phyloP scores from a whole-genome alignment of 1,139 yeast species.

The Pichia sp. region DNA sequence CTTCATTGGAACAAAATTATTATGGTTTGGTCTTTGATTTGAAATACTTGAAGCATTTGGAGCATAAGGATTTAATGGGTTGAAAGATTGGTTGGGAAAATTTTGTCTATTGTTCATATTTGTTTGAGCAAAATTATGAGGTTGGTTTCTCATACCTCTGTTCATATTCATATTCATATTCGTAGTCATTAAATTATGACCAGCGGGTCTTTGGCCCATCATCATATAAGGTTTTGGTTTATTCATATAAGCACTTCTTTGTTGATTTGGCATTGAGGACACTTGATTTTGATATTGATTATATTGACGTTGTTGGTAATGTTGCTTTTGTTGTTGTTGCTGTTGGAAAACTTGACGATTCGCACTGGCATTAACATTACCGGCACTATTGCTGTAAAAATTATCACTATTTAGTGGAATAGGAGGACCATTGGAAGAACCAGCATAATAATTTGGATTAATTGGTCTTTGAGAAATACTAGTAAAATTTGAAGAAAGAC shows the following conservation, averaged over 20 bases:
- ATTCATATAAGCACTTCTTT: conserved; percentile 5
- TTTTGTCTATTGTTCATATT: background rate
- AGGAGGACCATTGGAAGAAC: conserved; percentile 15
- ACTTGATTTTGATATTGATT: conserved; percentile 11
- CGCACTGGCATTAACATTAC: background rate
- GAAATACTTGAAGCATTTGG: background rate
- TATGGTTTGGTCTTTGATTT: background rate
- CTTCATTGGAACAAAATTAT: conserved; percentile 10
- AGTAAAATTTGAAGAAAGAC: conserved; percentile 54
- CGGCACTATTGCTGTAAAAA: background rate
- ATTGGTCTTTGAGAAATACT: conserved; percentile 74
- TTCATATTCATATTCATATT: background rate
- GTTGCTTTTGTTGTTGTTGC: conserved; percentile 12
- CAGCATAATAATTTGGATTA: conserved; percentile 50
- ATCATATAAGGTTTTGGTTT: conserved; percentile 17
- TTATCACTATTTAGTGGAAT: background rate
- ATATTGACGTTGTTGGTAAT: conserved; percentile 6
- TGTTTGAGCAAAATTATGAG: background rate
- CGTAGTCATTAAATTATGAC: background rate
- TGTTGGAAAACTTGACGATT: background rate
- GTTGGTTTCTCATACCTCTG: background rate
- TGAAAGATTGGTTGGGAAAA: background rate
- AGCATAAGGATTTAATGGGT: conserved; percentile 4
- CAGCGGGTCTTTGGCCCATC: conserved; percentile 6
- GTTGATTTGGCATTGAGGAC: conserved; percentile 6